Evolutionary conservation across 208 protist species (phyloP).

Genomic region (Naegleria fowleri): DNA sequence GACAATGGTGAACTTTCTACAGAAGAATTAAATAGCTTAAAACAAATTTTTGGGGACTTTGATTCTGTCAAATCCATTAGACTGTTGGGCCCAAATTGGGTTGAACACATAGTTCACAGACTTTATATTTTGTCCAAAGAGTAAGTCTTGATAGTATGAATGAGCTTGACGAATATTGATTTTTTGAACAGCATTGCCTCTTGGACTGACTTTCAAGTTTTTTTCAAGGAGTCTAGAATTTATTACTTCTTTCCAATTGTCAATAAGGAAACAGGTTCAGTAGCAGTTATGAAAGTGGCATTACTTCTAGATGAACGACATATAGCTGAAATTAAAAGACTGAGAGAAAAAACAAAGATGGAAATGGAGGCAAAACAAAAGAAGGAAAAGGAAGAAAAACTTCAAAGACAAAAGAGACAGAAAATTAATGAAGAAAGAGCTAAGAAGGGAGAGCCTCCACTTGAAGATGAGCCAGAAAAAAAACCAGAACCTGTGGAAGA

Average conservation of each 20-base stretch:
- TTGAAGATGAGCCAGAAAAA: background rate
- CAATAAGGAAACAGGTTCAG: background rate
- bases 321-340: background rate
- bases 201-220: background rate
- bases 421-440: background rate
- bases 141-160: background rate
- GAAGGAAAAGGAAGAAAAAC: background rate
- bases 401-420: background rate
- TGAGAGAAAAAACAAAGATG: background rate
- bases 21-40: background rate
- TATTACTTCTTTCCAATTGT: conserved; percentile 6
- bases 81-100: background rate
- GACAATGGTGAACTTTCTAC: background rate
- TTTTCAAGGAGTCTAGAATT: background rate
- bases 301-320: background rate
- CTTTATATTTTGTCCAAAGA: background rate
- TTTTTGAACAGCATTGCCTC: background rate
- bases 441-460: background rate
- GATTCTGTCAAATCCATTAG: background rate
- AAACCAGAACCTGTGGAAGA: background rate
- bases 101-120: background rate
- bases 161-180: background rate
- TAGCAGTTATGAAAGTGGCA: background rate
- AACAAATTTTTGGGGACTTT: background rate
- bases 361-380: background rate